Conservation (phyloP, 2,329 filamentous ascomycete species). For the Bipolaris oryzae region DNA sequence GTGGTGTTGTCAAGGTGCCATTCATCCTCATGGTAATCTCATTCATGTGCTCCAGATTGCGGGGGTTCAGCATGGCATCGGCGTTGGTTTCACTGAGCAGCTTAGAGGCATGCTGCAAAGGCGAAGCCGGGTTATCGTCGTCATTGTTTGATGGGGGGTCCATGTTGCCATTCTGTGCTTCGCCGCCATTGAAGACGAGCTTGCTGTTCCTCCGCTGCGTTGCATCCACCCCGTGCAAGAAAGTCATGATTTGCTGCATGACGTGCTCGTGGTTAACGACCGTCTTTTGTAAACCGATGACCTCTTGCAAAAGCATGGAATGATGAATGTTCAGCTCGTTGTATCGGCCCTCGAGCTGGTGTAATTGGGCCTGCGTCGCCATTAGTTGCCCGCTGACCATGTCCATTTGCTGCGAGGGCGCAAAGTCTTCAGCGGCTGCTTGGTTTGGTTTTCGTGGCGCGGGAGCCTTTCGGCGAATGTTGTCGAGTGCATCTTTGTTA, state of each 20-base stretch:
- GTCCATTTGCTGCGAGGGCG: conserved; percentile 85
- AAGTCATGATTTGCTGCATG: conserved; percentile 74
- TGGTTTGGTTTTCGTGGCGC: conserved; percentile 75
- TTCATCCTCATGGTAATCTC: conserved; percentile 63
- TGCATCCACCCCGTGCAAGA: conserved; percentile 68
- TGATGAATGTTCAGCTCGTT: conserved; percentile 74
- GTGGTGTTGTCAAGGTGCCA: conserved; percentile 62
- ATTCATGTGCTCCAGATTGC: conserved; percentile 69
- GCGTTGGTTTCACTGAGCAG: conserved; percentile 69
- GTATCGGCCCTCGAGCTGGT: conserved; percentile 83
- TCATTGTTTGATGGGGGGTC: conserved; percentile 54
- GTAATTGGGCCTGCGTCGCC: conserved; percentile 90
- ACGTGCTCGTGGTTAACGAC: conserved; percentile 74
- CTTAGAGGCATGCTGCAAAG: conserved; percentile 71
- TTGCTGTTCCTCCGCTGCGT: conserved; percentile 67
- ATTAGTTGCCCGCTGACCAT: conserved; percentile 86
- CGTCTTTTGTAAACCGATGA: conserved; percentile 70
- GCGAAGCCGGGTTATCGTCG: conserved; percentile 70
- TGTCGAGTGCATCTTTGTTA: conserved; percentile 95
- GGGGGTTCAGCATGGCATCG: conserved; percentile 67
- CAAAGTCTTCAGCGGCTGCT: conserved; percentile 66
- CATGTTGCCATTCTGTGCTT: conserved; percentile 52
- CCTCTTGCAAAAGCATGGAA: conserved; percentile 67
- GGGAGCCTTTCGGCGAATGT: conserved; percentile 93
- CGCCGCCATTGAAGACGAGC: conserved; percentile 47